Conservation (phyloP, 352 stramenopile genomes). For the Peronospora farinosa region DNA sequence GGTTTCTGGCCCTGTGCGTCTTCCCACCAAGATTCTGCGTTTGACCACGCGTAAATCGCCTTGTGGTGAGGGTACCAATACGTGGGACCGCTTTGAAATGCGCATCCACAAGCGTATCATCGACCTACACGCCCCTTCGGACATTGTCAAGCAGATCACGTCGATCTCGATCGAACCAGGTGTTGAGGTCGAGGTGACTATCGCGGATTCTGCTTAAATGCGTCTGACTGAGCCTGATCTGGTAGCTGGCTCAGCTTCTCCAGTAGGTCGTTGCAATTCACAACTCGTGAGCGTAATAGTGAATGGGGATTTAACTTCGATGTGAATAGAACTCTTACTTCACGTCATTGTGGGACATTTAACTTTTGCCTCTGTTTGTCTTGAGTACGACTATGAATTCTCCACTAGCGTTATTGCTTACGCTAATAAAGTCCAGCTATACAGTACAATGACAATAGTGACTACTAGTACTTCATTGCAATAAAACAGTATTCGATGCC, state of each 20-base stretch:
- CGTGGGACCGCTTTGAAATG: slow-evolving; percentile 99
- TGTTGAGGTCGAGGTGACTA: slow-evolving; percentile 98
- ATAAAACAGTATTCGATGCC: too few species aligned
- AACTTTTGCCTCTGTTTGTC: background rate
- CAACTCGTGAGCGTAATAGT: slow-evolving; percentile 24
- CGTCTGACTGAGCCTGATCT: slow-evolving; percentile 1
- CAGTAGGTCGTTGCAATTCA: slow-evolving; percentile 5
- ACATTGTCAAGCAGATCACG: slow-evolving; percentile 99
- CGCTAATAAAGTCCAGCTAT: background rate
- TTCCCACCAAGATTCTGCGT: slow-evolving; percentile 98
- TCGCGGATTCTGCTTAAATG: slow-evolving; percentile 88
- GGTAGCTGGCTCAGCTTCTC: slow-evolving; percentile 6
- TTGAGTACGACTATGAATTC: background rate
- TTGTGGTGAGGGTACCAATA: slow-evolving; percentile 98
- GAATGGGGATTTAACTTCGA: slow-evolving; percentile 22
- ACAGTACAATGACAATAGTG: background rate
- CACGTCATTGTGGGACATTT: slow-evolving; percentile 32
- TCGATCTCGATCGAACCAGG: slow-evolving; percentile 98
- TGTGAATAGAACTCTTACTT: slow-evolving; percentile 31
- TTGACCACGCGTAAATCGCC: slow-evolving; percentile 99
- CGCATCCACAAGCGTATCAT: slow-evolving; percentile 99
- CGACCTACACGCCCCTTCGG: slow-evolving; percentile 96
- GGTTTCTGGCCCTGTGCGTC: slow-evolving; percentile 95
- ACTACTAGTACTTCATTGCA: background rate
- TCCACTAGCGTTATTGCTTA: background rate